A percentile compares a stretch with the other conserved stretches of the same genome.
Conservation (phyloP, 331 rosid genomes). For the Stylosanthes scabra region DNA sequence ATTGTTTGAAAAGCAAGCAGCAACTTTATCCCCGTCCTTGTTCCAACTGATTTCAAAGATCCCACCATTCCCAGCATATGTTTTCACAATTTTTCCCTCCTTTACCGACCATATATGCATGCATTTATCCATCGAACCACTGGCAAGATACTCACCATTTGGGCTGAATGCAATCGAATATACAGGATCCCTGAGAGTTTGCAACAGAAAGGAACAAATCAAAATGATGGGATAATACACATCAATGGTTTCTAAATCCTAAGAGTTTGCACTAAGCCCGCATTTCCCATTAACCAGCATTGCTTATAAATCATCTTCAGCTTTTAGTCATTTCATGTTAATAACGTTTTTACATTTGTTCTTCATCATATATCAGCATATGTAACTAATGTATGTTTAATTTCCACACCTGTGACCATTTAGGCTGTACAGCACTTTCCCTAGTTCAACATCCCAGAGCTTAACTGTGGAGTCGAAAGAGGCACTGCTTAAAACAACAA, state of each 20-base stretch:
- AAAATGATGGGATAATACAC: not conserved
- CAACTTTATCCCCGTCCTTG: slow-evolving; percentile 89
- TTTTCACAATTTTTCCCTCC: slow-evolving; percentile 87
- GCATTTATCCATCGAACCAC: slow-evolving; percentile 90
- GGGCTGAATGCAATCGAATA: slow-evolving; percentile 97
- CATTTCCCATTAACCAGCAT: slow-evolving; percentile 10
- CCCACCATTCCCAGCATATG: slow-evolving; percentile 87
- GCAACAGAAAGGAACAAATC: slow-evolving; percentile 10
- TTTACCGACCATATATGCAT: slow-evolving; percentile 92
- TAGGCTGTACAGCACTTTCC: slow-evolving; percentile 67
- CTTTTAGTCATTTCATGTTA: slow-evolving; percentile 12
- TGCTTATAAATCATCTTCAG: not conserved
- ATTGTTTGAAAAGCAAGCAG: slow-evolving; percentile 93
- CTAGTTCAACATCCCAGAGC: slow-evolving; percentile 84
- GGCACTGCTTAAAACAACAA: slow-evolving; percentile 58
- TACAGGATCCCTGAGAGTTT: slow-evolving; percentile 79
- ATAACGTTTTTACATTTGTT: not conserved
- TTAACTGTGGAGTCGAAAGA: slow-evolving; percentile 86
- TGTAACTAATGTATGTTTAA: slow-evolving; percentile 27
- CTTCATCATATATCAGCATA: slow-evolving; percentile 6
- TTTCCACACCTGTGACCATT: slow-evolving; percentile 76
- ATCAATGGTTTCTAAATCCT: not conserved
- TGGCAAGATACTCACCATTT: slow-evolving; percentile 87
- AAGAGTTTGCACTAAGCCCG: slow-evolving; percentile 8
- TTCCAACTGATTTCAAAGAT: slow-evolving; percentile 97